Evolutionary conservation across 768 basidiomycete genomes (phyloP), one percentile per base, ranked within the genome.

Genomic region (Russula ochroleuca): DNA sequence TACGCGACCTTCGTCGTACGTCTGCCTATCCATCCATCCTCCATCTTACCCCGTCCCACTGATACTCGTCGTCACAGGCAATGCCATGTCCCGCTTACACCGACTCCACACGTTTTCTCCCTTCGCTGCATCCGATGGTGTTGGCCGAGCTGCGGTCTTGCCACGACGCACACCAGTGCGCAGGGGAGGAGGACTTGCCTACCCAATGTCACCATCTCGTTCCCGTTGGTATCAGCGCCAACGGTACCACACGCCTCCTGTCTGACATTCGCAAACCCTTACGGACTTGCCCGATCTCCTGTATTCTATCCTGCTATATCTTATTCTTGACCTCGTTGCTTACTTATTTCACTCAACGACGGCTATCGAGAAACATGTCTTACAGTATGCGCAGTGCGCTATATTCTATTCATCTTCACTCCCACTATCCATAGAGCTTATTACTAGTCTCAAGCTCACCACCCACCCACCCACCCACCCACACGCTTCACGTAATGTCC

Each of bases 161-260:
- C 48, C 41, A 41, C 56, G 23, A 23, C 62, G 56, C 11, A 3
- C n/a, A 15, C 40, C 62, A 19, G 4, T n/a, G 17, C 62, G 62
- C 33, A 33, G 41, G 2, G n/a, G 28, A 28, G 49, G 56, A 8
- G 41, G 62, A 23, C 2, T 57, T 14, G 10, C 61, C 11, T 47
- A 55, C 17, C 61, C 61, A 2, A 13, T 62, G 38, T 40, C 55
- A 6, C 7, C 31, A 1, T 54, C 47, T 19, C 55, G 49, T 5
- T 10, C 21, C 17, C 55, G 28, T 11, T 23, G 48, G 55, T 41
- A 38, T 51, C 28, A 11, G 21, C 54, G n/a, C 33, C 38, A 2
- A 5, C 5, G 17, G 19, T 8, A 10, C 28, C 35, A 6, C 47
- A 7, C 21, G 38, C 35, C 15, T n/a, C 33, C 35, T 21, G 17